Evolutionary conservation across 108 stramenopile genomes (phyloP), one percentile per base, ranked within the genome.

Genomic region (Seminavis robusta): DNA sequence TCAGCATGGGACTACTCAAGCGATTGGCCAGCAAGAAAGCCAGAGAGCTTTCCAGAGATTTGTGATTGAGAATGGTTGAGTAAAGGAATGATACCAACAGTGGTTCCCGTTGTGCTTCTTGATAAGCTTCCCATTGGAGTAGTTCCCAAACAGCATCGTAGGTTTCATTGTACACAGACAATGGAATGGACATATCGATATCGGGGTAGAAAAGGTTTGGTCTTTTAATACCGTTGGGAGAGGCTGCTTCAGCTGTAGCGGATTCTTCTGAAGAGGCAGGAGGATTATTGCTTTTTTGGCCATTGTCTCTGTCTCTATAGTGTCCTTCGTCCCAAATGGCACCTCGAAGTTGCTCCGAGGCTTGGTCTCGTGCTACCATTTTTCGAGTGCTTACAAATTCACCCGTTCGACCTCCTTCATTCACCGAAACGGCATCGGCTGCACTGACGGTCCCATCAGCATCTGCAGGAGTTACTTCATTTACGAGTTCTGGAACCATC

Each of bases 11-110:
- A 45, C 72, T 72, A 11, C 69, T 69, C 0, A 91, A 60, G 45
- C 76, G 68, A 59, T 90, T 94, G 23, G 93, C 88, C 54, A 94
- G 48, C 53, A 91, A 84, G 52, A 90, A 94, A 0, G 90, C 73
- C 38, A 94, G 42, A 16, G 88, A 79, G 3, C 73, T 73, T 71
- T 94, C 93, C 33, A 94, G 71, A 33, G 67, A 66, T 28, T 67
- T 67, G 61, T 94, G 93, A 61, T 91, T 92, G 23, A 94, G 69
- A 52, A 94, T 94, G 39, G 81, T 81, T 31, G 79, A 79, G 59
- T 88, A 74, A 25, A 94, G 59, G 66, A 90, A 94, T 15, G 77
- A 80, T 4, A 90, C 90, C 33, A 94, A 70, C 31, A 94, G 65
- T 20, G 93, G 88, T 62, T 92, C 93, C 41, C 76, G 59, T 43